A percentile compares a stretch with the other conserved stretches of the same genome.
phyloP scores from a whole-genome alignment of 805 yeast species.

The Blastobotrys muscicola region DNA sequence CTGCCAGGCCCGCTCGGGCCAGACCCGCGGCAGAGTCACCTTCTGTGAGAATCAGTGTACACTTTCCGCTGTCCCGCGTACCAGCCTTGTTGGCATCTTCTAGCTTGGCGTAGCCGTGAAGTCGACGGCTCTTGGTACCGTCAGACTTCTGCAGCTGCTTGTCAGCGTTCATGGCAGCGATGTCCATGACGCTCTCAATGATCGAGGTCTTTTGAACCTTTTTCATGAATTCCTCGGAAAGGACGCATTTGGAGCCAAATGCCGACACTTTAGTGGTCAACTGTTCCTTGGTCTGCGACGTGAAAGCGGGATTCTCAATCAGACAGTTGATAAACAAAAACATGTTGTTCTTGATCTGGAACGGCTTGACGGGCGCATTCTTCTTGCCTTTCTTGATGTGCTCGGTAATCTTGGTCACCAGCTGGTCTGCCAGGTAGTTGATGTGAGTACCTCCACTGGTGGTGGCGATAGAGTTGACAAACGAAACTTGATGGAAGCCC shows the following conservation, averaged over 20 bases:
- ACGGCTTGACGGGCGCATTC: conserved; percentile 66
- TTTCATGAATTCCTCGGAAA: conserved; percentile 68
- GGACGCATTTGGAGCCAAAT: conserved; percentile 78
- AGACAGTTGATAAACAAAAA: conserved; percentile 85
- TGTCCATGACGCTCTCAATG: conserved; percentile 58
- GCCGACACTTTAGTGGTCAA: conserved; percentile 80
- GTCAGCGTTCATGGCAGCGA: conserved; percentile 83
- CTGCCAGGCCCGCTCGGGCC: conserved; percentile 89
- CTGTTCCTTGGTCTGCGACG: conserved; percentile 96
- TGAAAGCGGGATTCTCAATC: conserved; percentile 93
- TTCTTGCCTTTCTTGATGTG: conserved; percentile 58
- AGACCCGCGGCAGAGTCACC: conserved; percentile 92
- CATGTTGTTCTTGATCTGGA: conserved; percentile 83
- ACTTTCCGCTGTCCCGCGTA: conserved; percentile 80
- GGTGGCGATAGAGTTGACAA: conserved; percentile 95
- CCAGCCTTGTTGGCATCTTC: conserved; percentile 98
- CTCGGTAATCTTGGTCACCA: conserved; percentile 68
- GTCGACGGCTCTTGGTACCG: conserved; percentile 71
- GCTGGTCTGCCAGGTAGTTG: conserved; percentile 73
- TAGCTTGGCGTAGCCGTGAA: conserved; percentile 80
- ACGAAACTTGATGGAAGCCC: conserved; percentile 81
- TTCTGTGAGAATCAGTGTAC: conserved; percentile 89
- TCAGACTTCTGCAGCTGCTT: conserved; percentile 81
- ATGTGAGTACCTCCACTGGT: conserved; percentile 97
- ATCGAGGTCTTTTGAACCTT: conserved; percentile 67